Conservation (phyloP, 2,329 filamentous ascomycete genomes). For the Sporothrix euskadiensis region DNA sequence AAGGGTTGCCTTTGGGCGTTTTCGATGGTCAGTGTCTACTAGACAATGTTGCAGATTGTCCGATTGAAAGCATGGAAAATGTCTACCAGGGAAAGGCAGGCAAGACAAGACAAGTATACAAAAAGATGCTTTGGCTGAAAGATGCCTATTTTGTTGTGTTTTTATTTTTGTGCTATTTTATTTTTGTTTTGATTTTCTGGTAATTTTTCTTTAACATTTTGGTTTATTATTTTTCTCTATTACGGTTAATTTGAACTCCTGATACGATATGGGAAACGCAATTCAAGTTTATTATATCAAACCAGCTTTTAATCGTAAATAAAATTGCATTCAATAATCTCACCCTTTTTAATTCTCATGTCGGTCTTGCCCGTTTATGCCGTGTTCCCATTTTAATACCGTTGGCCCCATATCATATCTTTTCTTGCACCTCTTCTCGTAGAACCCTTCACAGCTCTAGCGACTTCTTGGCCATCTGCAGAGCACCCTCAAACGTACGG, state of each 20-base stretch:
- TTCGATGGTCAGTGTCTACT: too few species aligned
- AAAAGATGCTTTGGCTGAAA: neutral
- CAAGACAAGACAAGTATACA: neutral
- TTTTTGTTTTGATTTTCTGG: neutral
- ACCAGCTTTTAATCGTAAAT: neutral
- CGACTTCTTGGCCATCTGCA: conserved; percentile 81
- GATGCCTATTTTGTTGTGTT: neutral
- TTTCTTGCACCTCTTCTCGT: too few species aligned
- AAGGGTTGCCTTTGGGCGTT: neutral
- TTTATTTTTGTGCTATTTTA: neutral
- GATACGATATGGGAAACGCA: conserved; percentile 3
- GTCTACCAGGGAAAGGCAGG: neutral
- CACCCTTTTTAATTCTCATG: neutral
- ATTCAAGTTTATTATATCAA: neutral
- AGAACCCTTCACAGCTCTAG: conserved; percentile 47
- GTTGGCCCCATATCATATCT: neutral
- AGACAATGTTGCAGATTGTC: neutral
- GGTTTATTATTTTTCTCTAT: neutral
- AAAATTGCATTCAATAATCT: neutral
- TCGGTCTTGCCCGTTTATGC: neutral
- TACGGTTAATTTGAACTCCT: conserved; percentile 6
- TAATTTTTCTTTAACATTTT: neutral
- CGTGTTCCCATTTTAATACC: neutral
- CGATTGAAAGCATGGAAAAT: neutral
- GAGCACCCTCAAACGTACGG: conserved; percentile 82